Evolutionary conservation across 163 green algal species (phyloP), one percentile per base, ranked within the genome.

Genomic region (Scenedesmus sp.): DNA sequence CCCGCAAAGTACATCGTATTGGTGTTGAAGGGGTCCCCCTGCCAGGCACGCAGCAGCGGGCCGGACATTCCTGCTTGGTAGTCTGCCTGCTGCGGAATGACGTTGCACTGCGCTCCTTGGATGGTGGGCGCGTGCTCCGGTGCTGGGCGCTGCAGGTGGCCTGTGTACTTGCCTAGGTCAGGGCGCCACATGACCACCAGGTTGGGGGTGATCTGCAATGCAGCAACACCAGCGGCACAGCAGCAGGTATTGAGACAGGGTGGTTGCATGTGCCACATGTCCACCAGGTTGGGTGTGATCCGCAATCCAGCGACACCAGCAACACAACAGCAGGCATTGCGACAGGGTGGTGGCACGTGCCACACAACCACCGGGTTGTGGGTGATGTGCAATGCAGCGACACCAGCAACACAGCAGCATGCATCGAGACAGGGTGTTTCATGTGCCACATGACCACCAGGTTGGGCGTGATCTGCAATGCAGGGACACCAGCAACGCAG

Each of bases 131-230:
- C 82, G 57, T 62, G n/a, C 4, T 77, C 55, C 6, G 12, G n/a
- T 77, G 89, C 82, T 15, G 26, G 54, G 13, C n/a, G 54, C 89
- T 89, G 88, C 18, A 92, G 46, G 62, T 92, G 88, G 6, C 76
- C 88, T 15, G 90, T 92, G 76, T 93, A 93, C 46, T 86, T 83
- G 83, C 90, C 90, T 7, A 91, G 9, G 76, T 93, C 90, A 7
- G 90, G 90, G 2, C 90, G 73, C 90, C 90, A 93, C 34, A 84
- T 74, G 18, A 93, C 76, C 9, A 91, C 66, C 8, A 92, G 56
- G 57, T 89, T 64, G 54, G 89, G 89, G 26, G 66, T 89, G 81
- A 92, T 87, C 88, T 88, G 81, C 56, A 52, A 20, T 4, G n/a
- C 76, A 84, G 34, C 46, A 3, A 26, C 10, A 84, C 12, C 34